These are phyloP conservation scores for Pythium utonaiense DNA, from an alignment of 352 stramenopile species.

Conservation along the genomic window DNA sequence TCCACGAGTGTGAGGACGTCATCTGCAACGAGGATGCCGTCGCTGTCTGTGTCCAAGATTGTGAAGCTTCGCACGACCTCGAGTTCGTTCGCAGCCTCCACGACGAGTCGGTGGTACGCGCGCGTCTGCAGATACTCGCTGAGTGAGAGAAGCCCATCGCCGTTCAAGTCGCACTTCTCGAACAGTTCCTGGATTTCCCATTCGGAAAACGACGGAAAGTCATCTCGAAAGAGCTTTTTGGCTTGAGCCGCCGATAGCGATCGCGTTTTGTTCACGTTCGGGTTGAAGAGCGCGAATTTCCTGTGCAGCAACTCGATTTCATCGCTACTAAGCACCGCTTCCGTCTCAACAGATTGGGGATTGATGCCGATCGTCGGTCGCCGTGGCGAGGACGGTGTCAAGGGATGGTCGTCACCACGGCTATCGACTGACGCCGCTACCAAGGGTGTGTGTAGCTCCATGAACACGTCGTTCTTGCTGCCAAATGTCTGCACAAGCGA, in stretches of 20 bases:
- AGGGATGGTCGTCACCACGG: not conserved
- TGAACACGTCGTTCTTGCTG: not conserved
- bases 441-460: not conserved
- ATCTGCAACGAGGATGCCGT: constrained; percentile 46
- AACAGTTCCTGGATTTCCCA: constrained; percentile 60
- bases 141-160: constrained; percentile 51
- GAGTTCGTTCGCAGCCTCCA: constrained; percentile 49
- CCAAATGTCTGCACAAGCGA: not conserved
- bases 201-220: constrained; percentile 58
- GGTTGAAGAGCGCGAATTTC: constrained; percentile 50
- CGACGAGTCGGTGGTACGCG: constrained; percentile 48
- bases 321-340: constrained; percentile 40
- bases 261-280: constrained; percentile 29
- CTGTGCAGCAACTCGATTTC: constrained; percentile 47
- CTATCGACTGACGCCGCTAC: not conserved
- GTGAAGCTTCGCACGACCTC: constrained; percentile 59
- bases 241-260: constrained; percentile 38
- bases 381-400: not conserved
- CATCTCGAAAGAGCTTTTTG: constrained; percentile 57
- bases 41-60: constrained; percentile 56
- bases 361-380: constrained; percentile 17
- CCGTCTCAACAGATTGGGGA: constrained; percentile 26
- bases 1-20: constrained; percentile 52
- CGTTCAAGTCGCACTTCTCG: constrained; percentile 54
- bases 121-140: constrained; percentile 56